A percentile compares a stretch with the other conserved stretches of the same genome.
phyloP scores from a whole-genome alignment of 441 rosid species.

The Sinapis alba region DNA sequence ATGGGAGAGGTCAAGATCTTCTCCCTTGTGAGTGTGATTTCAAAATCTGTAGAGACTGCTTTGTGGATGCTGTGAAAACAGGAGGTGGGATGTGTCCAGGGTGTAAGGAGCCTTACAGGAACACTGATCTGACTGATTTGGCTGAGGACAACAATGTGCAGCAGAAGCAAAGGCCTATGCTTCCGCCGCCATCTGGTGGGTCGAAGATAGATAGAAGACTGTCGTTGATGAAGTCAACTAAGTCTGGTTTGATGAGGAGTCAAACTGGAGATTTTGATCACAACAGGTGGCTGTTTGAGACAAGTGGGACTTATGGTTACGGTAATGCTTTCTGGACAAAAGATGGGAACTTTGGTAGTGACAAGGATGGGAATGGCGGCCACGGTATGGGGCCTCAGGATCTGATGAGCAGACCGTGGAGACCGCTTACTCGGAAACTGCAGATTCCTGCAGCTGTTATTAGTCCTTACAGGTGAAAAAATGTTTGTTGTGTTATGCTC shows the following conservation, averaged over 20 bases:
- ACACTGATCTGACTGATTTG: constrained; percentile 68
- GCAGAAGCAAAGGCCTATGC: constrained; percentile 54
- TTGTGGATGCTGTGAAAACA: constrained; percentile 78
- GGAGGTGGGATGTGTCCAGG: constrained; percentile 89
- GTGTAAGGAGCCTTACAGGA: constrained; percentile 83
- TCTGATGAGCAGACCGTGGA: constrained; percentile 89
- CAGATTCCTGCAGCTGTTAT: constrained; percentile 88
- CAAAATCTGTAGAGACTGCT: constrained; percentile 90
- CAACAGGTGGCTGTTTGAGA: constrained; percentile 91
- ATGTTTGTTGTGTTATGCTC: neutral
- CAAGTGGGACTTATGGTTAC: constrained; percentile 87
- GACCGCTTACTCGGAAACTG: constrained; percentile 87
- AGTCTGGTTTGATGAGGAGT: constrained; percentile 80
- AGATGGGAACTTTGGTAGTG: constrained; percentile 70
- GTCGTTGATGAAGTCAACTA: constrained; percentile 87
- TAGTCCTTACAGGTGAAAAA: constrained; percentile 78
- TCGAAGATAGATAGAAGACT: constrained; percentile 87
- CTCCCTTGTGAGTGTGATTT: constrained; percentile 94
- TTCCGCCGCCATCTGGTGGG: constrained; percentile 76
- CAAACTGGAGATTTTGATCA: constrained; percentile 97
- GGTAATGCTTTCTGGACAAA: constrained; percentile 96
- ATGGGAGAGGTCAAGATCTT: constrained; percentile 81
- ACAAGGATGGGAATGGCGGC: constrained; percentile 43
- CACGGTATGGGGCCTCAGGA: constrained; percentile 70
- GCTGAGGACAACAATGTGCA: constrained; percentile 50